A percentile compares a stretch with the other conserved stretches of the same genome.
phyloP scores from a whole-genome alignment of 306 rosid species.

The Glycine latifolia region DNA sequence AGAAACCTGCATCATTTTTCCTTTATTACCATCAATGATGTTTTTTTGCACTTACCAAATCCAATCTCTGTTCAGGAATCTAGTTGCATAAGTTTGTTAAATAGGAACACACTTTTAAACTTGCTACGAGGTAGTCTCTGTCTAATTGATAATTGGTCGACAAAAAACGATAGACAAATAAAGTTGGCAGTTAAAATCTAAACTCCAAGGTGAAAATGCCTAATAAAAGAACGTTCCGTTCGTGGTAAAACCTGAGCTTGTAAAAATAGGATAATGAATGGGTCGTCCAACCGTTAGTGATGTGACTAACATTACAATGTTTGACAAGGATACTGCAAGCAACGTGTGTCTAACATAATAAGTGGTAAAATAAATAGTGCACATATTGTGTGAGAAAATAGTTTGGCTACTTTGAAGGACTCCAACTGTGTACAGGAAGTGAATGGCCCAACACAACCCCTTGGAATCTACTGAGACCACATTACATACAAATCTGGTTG shows the following conservation, averaged over 20 bases:
- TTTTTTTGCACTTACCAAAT: neutral
- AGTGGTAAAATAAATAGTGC: too few species aligned
- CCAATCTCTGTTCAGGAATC: slow-evolving; percentile 12
- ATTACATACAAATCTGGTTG: slow-evolving; percentile 25
- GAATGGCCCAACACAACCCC: slow-evolving; percentile 8
- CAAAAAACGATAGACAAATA: neutral
- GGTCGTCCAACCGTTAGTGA: neutral
- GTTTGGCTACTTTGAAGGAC: slow-evolving; percentile 12
- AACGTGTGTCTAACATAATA: neutral
- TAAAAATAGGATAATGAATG: neutral
- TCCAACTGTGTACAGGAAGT: slow-evolving; percentile 35
- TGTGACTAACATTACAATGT: neutral
- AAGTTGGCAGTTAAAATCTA: neutral
- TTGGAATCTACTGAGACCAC: slow-evolving; percentile 38
- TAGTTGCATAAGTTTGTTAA: neutral
- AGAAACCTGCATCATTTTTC: neutral
- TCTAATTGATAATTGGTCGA: slow-evolving; percentile 17
- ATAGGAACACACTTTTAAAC: neutral
- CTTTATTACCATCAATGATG: slow-evolving; percentile 17
- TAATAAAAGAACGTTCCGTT: neutral
- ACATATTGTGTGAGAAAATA: slow-evolving; percentile 27
- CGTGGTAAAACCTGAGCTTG: neutral
- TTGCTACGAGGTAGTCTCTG: slow-evolving; percentile 21
- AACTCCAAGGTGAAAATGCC: neutral
- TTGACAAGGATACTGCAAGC: neutral